phyloP scores from a whole-genome alignment of 2,329 filamentous ascomycete genomes.

The Fusarium caatingaense region DNA sequence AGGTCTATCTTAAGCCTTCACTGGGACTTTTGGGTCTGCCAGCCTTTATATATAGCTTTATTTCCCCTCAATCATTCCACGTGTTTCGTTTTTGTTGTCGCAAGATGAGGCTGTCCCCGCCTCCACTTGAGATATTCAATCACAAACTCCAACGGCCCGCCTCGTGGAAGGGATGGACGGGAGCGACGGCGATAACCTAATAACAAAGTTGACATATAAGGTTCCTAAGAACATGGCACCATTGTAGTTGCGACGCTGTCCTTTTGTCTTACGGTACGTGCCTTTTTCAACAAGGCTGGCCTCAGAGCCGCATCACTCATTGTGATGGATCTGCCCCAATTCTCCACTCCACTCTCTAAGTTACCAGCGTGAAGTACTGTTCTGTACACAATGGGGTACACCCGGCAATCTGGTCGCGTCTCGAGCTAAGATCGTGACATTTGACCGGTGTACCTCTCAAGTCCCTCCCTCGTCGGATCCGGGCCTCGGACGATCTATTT shows the following conservation, averaged over 20 bases:
- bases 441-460: constrained; percentile 44
- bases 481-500: constrained; percentile 18
- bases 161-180: not conserved
- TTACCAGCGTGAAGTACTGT: constrained; percentile 24
- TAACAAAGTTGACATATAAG: not conserved
- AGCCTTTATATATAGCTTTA: not conserved
- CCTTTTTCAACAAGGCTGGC: constrained; percentile 32
- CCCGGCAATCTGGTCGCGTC: constrained; percentile 44
- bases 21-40: not conserved
- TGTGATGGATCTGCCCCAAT: constrained; percentile 44
- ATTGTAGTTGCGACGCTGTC: constrained; percentile 1
- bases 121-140: not conserved
- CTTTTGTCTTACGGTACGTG: constrained; percentile 30
- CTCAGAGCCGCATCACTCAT: constrained; percentile 45
- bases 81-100: not conserved
- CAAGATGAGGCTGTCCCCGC: constrained; percentile 24
- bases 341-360: constrained; percentile 47
- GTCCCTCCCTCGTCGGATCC: constrained; percentile 41
- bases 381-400: constrained; percentile 45
- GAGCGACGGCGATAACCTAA: not conserved
- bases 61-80: not conserved
- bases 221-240: not conserved
- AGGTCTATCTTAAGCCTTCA: not conserved
- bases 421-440: constrained; percentile 49
- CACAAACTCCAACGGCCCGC: constrained; percentile 7